Evolutionary conservation across 2,329 filamentous ascomycete genomes (phyloP), one percentile per base, ranked within the genome.

Genomic region (Sporothrix phasma): DNA sequence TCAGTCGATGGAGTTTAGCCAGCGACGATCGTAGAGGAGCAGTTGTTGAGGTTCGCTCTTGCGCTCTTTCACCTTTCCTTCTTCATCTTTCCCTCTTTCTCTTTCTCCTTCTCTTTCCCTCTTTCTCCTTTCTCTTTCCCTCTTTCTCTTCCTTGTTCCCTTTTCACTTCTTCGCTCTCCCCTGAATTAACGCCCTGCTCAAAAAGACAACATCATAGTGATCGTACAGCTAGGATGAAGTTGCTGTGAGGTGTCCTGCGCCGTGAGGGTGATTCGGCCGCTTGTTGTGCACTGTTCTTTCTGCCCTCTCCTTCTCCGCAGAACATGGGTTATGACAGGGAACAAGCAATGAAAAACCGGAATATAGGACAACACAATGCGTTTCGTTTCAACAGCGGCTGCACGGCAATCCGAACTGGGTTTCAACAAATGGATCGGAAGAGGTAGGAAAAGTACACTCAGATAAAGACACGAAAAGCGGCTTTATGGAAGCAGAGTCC

Each of bases 331-430:
- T 34, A 26, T n/a, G 34, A 17, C 11, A n/a, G 41, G 51, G 45
- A 45, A 53, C 7, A 53, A 29, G 31, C 6, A 3, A 47, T 22
- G 3, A 45, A 37, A 58, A 62, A 61, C 41, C 41, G 19, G 43
- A 41, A 62, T 13, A 59, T 10, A 29, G n/a, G n/a, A 22, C 7
- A 45, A 2, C n/a, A 19, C 13, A 8, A 39, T 37, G 31, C 51
- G 59, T 61, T 61, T 61, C 29, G 59, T 61, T 61, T 61, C 41
- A 47, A 47, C 17, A 26, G 39, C 59, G 59, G 59, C 59, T 47
- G 19, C 45, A 46, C 34, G 34, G 31, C 45, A 45, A 61, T 61
- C 59, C 59, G 59, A 54, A 43, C 34, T 41, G 22, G 24, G 46
- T 29, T 22, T 26, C 45, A 41, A 15, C 6, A 37, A 54, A 54